Percentiles rank a stretch among this genome's conserved stretches.
phyloP scores from a whole-genome alignment of 768 basidiomycete genomes.

The Lentinula aciculospora region DNA sequence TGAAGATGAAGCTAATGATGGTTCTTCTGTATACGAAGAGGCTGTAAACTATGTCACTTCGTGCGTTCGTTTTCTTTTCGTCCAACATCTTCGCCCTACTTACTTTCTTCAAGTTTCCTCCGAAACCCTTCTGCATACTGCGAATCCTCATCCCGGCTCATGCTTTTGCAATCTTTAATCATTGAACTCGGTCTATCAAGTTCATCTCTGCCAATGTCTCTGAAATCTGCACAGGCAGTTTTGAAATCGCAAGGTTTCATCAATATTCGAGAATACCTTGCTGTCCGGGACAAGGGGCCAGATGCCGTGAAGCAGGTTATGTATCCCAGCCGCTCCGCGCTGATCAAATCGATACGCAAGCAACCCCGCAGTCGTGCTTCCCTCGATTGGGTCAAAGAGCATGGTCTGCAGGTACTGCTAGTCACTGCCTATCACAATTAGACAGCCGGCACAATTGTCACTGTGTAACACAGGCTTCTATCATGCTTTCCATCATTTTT shows the following conservation, averaged over 20 bases:
- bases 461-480: neutral
- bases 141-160: slow-evolving; percentile 43
- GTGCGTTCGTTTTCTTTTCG: slow-evolving; percentile 32
- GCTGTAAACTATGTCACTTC: slow-evolving; percentile 56
- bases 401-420: slow-evolving; percentile 31
- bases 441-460: neutral
- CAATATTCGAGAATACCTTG: slow-evolving; percentile 70
- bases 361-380: slow-evolving; percentile 22
- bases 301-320: slow-evolving; percentile 54
- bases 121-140: slow-evolving; percentile 38
- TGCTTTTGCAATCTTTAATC: slow-evolving; percentile 67
- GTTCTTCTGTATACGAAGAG: slow-evolving; percentile 43
- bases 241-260: slow-evolving; percentile 64
- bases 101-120: slow-evolving; percentile 37
- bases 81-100: neutral
- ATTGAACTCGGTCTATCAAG: slow-evolving; percentile 67
- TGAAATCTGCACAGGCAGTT: slow-evolving; percentile 63
- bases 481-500: neutral
- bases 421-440: slow-evolving; percentile 25
- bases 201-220: slow-evolving; percentile 46
- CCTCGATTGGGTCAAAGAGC: slow-evolving; percentile 38
- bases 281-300: slow-evolving; percentile 57
- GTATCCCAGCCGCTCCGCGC: slow-evolving; percentile 54
- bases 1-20: slow-evolving; percentile 19
- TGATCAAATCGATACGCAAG: slow-evolving; percentile 52